Base-by-base conservation (phyloP, 2,329 filamentous ascomycete genomes). In the Diaporthe amygdali region DNA sequence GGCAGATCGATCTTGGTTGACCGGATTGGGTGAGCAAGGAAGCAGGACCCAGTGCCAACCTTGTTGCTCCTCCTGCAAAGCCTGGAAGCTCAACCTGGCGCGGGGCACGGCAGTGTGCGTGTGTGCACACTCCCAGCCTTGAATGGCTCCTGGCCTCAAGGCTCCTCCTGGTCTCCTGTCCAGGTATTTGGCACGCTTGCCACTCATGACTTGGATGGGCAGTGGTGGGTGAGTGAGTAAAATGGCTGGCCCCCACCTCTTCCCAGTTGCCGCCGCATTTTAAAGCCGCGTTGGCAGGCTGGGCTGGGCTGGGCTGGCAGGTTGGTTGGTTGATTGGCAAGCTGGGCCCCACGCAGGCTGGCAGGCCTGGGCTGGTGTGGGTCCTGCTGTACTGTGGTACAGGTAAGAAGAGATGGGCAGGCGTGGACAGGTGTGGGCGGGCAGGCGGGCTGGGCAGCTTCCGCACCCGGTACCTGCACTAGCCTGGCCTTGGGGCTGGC, bases 381-480 rank as follows among this genome's bases (percentile, higher is more conserved):
- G n/a, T n/a, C n/a, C n/a, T n/a, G n/a, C n/a, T n/a, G n/a, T n/a
- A n/a, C n/a, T n/a, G n/a, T n/a, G n/a, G 46, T 6, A 10, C 20
- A 22, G 12, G 20, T 41, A 67, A 22, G n/a, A 22, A 32, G 22
- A 63, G 41, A 25, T 22, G 54, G n/a, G 56, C 56, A 25, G 39
- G 39, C 20, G 30, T 39, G 32, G n/a, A 37, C n/a, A 37, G n/a
- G 34, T 12, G 17, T 41, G 17, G 14, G 15, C 17, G 9, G 17
- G 39, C 34, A 37, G 39, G 46, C 39, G 20, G 49, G 34, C 47
- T 54, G 37, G 64, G 20, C 64, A 52, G 47, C 51, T 32, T 66
- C 47, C 44, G 34, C 27, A n/a, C 20, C 47, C 37, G 25, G 66
- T 55, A 56, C 49, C 66, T 56, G 66, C 66, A 30, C 66, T 68